phyloP scores from a whole-genome alignment of 768 basidiomycete genomes.

The Leucosporidium scottii region DNA sequence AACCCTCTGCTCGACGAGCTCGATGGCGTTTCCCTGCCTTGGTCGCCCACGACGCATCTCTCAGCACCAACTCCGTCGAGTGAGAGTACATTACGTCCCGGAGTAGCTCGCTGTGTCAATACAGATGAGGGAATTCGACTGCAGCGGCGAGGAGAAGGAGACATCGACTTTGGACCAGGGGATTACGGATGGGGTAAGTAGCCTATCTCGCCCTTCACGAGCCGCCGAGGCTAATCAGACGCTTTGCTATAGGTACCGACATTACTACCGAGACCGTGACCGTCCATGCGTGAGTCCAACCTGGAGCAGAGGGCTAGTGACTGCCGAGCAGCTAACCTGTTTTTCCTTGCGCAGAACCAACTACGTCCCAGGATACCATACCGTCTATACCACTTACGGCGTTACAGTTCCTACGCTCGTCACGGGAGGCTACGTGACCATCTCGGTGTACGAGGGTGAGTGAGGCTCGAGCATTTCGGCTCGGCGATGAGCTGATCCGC shows the following conservation, averaged over 20 bases:
- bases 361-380: background rate
- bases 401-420: background rate
- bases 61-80: no score
- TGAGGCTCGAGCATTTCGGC: rapidly evolving
- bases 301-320: no score
- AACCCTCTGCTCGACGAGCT: no score
- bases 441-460: slow-evolving; percentile 9
- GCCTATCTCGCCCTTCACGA: background rate
- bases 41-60: no score
- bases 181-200: slow-evolving; percentile 14
- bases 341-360: background rate
- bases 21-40: no score
- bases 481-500: background rate
- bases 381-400: slow-evolving; percentile 3
- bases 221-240: no score
- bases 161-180: slow-evolving; percentile 1
- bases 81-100: no score
- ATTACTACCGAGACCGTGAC: background rate
- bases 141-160: background rate
- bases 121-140: background rate
- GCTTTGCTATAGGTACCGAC: slow-evolving; percentile 9
- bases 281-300: background rate
- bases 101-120: no score
- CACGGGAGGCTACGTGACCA: background rate
- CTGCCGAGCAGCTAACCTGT: background rate